phyloP scores from a whole-genome alignment of 306 rosid genomes.

The Argentina anserina region DNA sequence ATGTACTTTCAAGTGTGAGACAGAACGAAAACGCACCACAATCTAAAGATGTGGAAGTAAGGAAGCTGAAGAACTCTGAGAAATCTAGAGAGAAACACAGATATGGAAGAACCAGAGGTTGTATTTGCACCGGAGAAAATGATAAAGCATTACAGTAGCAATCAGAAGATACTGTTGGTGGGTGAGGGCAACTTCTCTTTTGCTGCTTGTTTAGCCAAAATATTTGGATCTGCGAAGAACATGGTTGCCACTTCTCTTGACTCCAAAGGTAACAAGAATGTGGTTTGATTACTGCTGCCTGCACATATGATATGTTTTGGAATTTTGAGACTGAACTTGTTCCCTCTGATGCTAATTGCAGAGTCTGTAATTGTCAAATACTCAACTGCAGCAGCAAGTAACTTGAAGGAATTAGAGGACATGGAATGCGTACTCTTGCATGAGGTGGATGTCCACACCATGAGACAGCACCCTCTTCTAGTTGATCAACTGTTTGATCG shows the following conservation, averaged over 20 bases:
- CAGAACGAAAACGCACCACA: neutral
- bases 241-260: constrained; percentile 39
- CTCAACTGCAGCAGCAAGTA: neutral
- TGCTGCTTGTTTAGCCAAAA: constrained; percentile 34
- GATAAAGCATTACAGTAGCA: constrained; percentile 20
- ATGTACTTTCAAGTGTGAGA: neutral
- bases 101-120: neutral
- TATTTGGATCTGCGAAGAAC: constrained; percentile 36
- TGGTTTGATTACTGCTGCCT: neutral
- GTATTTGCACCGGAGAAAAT: neutral
- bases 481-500: neutral
- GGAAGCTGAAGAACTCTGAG: neutral
- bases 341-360: no score
- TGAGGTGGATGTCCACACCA: constrained; percentile 27
- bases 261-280: constrained; percentile 1
- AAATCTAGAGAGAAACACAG: neutral
- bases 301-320: neutral
- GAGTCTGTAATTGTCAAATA: neutral
- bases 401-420: constrained; percentile 21
- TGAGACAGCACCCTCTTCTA: constrained; percentile 17
- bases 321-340: neutral
- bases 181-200: constrained; percentile 51
- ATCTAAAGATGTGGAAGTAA: neutral
- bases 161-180: constrained; percentile 31
- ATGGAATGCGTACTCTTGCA: constrained; percentile 30